Conservation (phyloP, 768 basidiomycete species). For the Mycena amicta region DNA sequence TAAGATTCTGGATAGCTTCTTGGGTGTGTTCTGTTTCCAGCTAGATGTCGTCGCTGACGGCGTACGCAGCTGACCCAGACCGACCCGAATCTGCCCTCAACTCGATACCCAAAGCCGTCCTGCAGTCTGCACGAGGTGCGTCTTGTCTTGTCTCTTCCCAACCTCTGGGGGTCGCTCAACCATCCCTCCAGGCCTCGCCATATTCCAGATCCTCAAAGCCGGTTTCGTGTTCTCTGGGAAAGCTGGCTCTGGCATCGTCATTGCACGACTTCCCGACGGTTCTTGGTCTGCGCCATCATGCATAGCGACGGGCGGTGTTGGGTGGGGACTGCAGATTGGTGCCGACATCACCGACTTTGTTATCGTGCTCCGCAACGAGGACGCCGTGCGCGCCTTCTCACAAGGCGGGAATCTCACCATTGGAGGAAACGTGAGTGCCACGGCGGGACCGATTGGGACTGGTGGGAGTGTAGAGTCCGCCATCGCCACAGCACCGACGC, state of each 20-base stretch:
- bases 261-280: constrained; percentile 90
- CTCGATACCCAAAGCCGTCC: constrained; percentile 88
- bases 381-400: constrained; percentile 94
- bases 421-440: constrained; percentile 83
- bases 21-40: constrained; percentile 55
- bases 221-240: constrained; percentile 96
- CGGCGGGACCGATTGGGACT: constrained; percentile 92
- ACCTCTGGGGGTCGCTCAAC: constrained; percentile 3
- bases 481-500: constrained; percentile 81
- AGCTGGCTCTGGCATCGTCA: constrained; percentile 90
- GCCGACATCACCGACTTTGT: constrained; percentile 96
- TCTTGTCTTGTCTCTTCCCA: background rate
- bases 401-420: constrained; percentile 96
- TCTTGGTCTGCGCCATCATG: constrained; percentile 97
- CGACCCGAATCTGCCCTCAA: constrained; percentile 91
- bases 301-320: constrained; percentile 93
- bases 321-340: constrained; percentile 94
- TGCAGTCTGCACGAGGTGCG: constrained; percentile 86
- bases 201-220: constrained; percentile 92
- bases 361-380: constrained; percentile 94
- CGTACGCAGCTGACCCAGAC: constrained; percentile 73
- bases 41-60: background rate
- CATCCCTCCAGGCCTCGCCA: constrained; percentile 72
- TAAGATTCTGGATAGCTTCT: constrained; percentile 85
- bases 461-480: constrained; percentile 88